phyloP scores from a whole-genome alignment of 345 rosid species.

The Cardiospermum halicacabum region DNA sequence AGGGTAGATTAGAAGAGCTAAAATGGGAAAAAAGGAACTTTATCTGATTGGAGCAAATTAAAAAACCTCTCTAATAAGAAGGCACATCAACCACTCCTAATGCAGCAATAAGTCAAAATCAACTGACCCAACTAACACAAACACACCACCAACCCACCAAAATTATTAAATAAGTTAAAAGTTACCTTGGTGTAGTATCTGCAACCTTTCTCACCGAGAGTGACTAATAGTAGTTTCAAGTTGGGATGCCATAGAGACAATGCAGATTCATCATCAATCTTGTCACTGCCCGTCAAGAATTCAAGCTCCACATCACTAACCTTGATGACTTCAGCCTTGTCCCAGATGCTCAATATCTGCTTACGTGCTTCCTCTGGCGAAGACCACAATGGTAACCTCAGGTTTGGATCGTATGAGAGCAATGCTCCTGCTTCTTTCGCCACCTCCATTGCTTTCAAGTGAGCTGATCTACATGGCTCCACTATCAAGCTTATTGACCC shows the following conservation, averaged over 20 bases:
- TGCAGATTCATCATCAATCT: slow-evolving; percentile 72
- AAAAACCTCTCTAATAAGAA: background rate
- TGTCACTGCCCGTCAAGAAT: slow-evolving; percentile 82
- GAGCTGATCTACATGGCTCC: slow-evolving; percentile 98
- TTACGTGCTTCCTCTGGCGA: slow-evolving; percentile 78
- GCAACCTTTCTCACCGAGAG: slow-evolving; percentile 95
- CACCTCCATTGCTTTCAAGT: slow-evolving; percentile 83
- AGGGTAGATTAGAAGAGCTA: too few relatives aligned
- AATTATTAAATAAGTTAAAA: background rate
- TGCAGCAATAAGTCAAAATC: background rate
- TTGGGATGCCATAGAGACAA: slow-evolving; percentile 83
- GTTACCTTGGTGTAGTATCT: slow-evolving; percentile 88
- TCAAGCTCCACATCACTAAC: slow-evolving; percentile 92
- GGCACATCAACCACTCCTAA: background rate
- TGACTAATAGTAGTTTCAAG: slow-evolving; percentile 79
- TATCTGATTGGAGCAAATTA: too few relatives aligned
- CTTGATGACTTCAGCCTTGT: slow-evolving; percentile 89
- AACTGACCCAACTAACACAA: background rate
- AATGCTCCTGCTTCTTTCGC: slow-evolving; percentile 87
- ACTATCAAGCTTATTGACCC: slow-evolving; percentile 97
- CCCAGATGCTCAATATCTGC: slow-evolving; percentile 96
- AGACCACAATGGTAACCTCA: slow-evolving; percentile 93
- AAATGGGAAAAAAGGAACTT: too few relatives aligned
- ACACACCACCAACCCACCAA: background rate
- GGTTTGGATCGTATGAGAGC: slow-evolving; percentile 92